These are phyloP conservation scores for Sordariomycetes sp. DNA, from an alignment of 2,329 filamentous ascomycete species.

Conservation along the genomic window DNA sequence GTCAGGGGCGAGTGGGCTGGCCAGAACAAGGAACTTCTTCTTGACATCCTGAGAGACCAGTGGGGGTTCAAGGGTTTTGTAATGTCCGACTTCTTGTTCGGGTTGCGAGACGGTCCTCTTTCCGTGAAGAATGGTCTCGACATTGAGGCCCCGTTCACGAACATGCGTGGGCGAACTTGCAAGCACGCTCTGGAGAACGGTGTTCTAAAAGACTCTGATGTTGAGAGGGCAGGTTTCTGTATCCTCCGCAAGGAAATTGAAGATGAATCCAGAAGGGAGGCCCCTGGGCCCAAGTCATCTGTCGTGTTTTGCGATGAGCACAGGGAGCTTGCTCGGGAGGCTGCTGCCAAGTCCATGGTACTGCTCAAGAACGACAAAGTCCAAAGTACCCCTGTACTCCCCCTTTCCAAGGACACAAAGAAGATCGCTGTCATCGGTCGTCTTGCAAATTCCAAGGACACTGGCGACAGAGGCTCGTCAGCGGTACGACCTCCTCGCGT, in stretches of 20 bases:
- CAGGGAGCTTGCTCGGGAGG: slow-evolving; percentile 8
- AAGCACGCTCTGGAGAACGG: slow-evolving; percentile 3
- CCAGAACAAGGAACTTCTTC: slow-evolving; percentile 9
- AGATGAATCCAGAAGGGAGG: neutral
- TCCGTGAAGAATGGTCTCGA: slow-evolving; percentile 12
- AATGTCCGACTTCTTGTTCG: slow-evolving; percentile 10
- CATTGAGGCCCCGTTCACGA: slow-evolving; percentile 11
- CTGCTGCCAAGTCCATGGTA: slow-evolving; percentile 9
- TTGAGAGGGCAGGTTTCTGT: slow-evolving; percentile 3
- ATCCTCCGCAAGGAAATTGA: slow-evolving; percentile 8
- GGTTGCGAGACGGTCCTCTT: slow-evolving; percentile 6
- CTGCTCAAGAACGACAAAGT: slow-evolving; percentile 9
- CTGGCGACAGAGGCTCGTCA: slow-evolving; percentile 11
- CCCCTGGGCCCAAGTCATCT: neutral
- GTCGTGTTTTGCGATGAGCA: slow-evolving; percentile 11
- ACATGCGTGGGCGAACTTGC: slow-evolving; percentile 5
- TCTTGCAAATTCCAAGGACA: slow-evolving; percentile 8
- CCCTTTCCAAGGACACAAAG: slow-evolving; percentile 1
- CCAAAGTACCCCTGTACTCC: neutral
- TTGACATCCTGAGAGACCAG: slow-evolving; percentile 8
- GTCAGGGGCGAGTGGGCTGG: slow-evolving; percentile 11
- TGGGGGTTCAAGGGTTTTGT: slow-evolving; percentile 11
- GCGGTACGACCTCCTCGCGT: slow-evolving; percentile 7
- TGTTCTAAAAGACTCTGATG: neutral
- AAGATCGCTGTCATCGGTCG: slow-evolving; percentile 10